Percentiles rank a stretch among this genome's conserved stretches.
Evolutionary conservation across 169 alveolate species (phyloP).

Genomic region (Blepharisma undulans): DNA sequence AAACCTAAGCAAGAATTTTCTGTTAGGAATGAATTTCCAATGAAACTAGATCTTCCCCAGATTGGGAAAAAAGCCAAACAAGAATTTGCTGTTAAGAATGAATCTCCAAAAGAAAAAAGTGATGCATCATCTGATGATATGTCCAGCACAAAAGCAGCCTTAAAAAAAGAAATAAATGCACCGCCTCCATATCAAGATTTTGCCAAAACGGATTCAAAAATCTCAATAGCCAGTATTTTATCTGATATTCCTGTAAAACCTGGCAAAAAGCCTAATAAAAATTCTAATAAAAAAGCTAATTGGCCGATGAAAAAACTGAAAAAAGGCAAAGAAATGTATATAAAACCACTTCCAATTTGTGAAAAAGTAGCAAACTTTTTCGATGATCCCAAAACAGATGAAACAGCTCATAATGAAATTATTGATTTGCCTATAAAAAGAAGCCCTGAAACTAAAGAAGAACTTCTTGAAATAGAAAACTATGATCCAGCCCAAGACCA

Average conservation of each 20-base stretch:
- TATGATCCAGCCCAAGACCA: neutral
- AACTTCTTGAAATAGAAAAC: neutral
- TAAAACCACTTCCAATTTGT: neutral
- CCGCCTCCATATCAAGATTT: neutral
- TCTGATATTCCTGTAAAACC: neutral
- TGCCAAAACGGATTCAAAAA: neutral
- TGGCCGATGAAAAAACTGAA: neutral
- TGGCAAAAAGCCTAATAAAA: neutral
- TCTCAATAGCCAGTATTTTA: neutral
- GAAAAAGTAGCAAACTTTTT: neutral
- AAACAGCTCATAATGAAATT: neutral
- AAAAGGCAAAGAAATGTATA: neutral
- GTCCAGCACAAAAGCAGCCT: neutral
- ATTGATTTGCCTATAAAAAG: neutral
- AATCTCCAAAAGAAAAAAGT: neutral
- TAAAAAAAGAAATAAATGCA: neutral
- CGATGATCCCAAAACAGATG: neutral
- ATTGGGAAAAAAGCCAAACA: neutral
- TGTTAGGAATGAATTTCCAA: neutral
- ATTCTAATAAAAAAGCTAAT: too few species aligned
- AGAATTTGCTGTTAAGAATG: neutral
- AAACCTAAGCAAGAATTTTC: neutral
- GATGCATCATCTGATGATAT: neutral
- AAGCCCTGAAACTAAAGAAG: neutral
- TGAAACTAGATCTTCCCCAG: neutral